Conservation (phyloP, 164 flowering plant genomes). For the grape (Vitis vinifera) region DNA sequence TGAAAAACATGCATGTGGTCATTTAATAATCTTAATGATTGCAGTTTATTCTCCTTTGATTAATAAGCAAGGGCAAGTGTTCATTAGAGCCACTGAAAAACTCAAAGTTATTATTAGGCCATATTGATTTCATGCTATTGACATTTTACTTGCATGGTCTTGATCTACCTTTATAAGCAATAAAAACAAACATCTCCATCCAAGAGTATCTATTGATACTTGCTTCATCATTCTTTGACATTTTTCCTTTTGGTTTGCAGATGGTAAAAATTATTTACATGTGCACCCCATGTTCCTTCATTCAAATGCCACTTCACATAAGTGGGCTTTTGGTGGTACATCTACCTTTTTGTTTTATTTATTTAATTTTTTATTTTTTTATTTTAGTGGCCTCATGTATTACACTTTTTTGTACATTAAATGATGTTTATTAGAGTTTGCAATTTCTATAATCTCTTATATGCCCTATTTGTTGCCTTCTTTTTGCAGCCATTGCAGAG, state of each 20-base stretch:
- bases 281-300: conserved; percentile 93
- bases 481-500: conserved; percentile 80
- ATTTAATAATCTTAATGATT: not conserved
- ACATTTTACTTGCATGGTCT: too few relatives aligned
- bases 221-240: not conserved
- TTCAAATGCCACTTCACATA: conserved; percentile 98
- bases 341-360: not conserved
- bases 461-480: not conserved
- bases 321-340: conserved; percentile 94
- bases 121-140: too few relatives aligned
- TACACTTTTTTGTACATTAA: too few relatives aligned
- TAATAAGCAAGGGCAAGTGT: too few relatives aligned
- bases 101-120: too few relatives aligned
- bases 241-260: conserved; percentile 28
- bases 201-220: not conserved
- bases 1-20: not conserved
- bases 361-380: not conserved
- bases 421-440: too few relatives aligned
- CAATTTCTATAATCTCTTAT: too few relatives aligned
- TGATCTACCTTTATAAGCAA: not conserved
- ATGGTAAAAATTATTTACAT: conserved; percentile 63
- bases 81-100: too few relatives aligned
- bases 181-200: not conserved
- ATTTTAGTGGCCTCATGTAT: not conserved
- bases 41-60: too few relatives aligned